phyloP scores from a whole-genome alignment of 805 yeast species.

The Scheffersomyces ergatensis region DNA sequence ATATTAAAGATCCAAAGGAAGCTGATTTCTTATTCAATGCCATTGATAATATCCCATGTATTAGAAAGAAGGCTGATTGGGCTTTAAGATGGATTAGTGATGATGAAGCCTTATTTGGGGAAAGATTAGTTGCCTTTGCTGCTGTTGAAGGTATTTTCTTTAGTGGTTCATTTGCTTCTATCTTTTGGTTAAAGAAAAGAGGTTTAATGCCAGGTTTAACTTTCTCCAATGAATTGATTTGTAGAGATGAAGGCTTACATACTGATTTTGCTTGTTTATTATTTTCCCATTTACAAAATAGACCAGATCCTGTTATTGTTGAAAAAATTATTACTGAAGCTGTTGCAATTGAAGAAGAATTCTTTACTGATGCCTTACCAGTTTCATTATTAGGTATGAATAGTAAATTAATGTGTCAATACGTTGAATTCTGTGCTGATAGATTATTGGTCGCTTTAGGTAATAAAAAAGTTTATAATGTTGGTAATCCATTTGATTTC shows the following conservation, averaged over 20 bases:
- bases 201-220: conserved; percentile 99
- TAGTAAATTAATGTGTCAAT: conserved; percentile 90
- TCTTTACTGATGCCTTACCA: conserved; percentile 93
- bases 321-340: conserved; percentile 92
- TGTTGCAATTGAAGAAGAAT: conserved; percentile 89
- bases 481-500: conserved; percentile 92
- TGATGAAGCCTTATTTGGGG: conserved; percentile 84
- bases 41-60: conserved; percentile 93
- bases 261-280: conserved; percentile 97
- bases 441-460: conserved; percentile 90
- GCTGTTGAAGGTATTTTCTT: conserved; percentile 99
- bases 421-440: conserved; percentile 97
- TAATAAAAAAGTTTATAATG: conserved; percentile 83
- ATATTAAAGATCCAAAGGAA: conserved; percentile 95
- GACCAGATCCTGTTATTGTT: conserved; percentile 78
- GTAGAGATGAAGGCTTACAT: conserved; percentile 98
- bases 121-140: conserved; percentile 96
- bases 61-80: conserved; percentile 98
- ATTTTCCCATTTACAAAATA: conserved; percentile 88
- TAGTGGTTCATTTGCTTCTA: conserved; percentile 97
- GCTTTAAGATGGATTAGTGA: conserved; percentile 96
- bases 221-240: conserved; percentile 94
- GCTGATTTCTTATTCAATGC: conserved; percentile 90
- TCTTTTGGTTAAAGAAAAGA: conserved; percentile 98
- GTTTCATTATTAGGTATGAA: conserved; percentile 94